phyloP scores from a whole-genome alignment of 2,329 filamentous ascomycete species.

The Colletotrichum graminicola region DNA sequence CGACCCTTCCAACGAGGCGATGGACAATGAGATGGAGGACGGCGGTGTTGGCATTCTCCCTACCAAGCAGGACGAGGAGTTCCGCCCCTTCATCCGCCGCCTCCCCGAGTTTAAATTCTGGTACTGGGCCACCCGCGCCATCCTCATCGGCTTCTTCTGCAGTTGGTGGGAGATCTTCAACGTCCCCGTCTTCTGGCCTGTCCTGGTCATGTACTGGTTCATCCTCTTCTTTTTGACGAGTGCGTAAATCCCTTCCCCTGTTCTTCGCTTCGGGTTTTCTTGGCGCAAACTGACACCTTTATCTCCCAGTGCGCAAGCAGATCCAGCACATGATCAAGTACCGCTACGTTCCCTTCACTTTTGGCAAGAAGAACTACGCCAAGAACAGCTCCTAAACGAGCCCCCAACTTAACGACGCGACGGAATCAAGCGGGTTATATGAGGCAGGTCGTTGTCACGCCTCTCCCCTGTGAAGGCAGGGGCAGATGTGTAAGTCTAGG shows the following conservation, averaged over 20 bases:
- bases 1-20: slow-evolving; percentile 90
- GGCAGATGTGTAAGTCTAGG: slow-evolving; percentile 32
- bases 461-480: background rate
- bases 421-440: slow-evolving; percentile 10
- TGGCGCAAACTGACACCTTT: slow-evolving; percentile 22
- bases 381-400: slow-evolving; percentile 66
- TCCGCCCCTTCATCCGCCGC: slow-evolving; percentile 94
- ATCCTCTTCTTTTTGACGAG: slow-evolving; percentile 96
- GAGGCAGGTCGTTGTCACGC: slow-evolving; percentile 12
- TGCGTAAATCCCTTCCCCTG: slow-evolving; percentile 62
- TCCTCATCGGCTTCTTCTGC: slow-evolving; percentile 86
- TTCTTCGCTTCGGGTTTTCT: background rate
- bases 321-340: slow-evolving; percentile 99
- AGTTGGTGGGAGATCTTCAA: slow-evolving; percentile 96
- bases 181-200: slow-evolving; percentile 98
- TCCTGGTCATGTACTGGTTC: slow-evolving; percentile 98
- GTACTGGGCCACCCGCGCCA: slow-evolving; percentile 92
- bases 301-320: slow-evolving; percentile 92
- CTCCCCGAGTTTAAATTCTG: slow-evolving; percentile 99
- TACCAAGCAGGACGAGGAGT: slow-evolving; percentile 97
- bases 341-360: slow-evolving; percentile 93
- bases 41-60: slow-evolving; percentile 85
- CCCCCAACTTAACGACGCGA: slow-evolving; percentile 22
- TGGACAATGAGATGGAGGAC: slow-evolving; percentile 97
- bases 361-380: slow-evolving; percentile 87